Evolutionary conservation across 2,329 filamentous ascomycete species (phyloP), one percentile per base, ranked within the genome.

Genomic region (Colletotrichum neosansevieriae): DNA sequence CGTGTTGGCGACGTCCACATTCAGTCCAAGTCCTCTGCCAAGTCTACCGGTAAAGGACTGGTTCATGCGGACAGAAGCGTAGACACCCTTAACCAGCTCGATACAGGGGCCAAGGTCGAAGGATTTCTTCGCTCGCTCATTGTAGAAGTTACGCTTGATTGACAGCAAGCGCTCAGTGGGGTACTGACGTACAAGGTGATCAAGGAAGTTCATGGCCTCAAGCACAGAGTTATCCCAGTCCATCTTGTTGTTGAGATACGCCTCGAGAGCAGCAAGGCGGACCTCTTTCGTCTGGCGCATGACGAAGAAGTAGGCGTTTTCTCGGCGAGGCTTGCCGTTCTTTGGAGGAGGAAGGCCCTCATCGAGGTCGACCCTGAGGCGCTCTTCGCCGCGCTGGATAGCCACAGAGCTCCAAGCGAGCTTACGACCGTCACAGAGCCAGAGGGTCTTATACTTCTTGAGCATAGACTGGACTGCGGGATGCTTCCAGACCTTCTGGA

Each of bases 1-100:
- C 0, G 93, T 92, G 76, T 98, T 97, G 64, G 94, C 91, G 34
- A 97, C 92, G 74, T 99, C 95, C 11, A 97, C 89, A 73, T 98
- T 98, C 76, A 99, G 82, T 0, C 92, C 89, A 6, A 98, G 84
- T 9, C 88, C 88, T 29, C 88, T 86, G 36, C 87, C 85, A 40
- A 69, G 29, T 1, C 82, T 79, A 64, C 71, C 73, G 69, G 73
- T 78, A 74, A 77, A 81, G 69, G 74, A 77, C 70, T 93, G 85
- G 53, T 91, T 91, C 21, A 95, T 86, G 47, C 94, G 89, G 58
- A 98, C 90, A 0, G 94, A 94, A 10, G 94, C 89, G 74, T 97
- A 98, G 4, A 94, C 91, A 34, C 96, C 96, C 77, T 97, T 97
- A 82, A 93, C 90, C 0, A 94, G 93, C 75, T 94, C 89, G 2